Conservation (phyloP, 106 monocot species). For the Acorus calamus region DNA sequence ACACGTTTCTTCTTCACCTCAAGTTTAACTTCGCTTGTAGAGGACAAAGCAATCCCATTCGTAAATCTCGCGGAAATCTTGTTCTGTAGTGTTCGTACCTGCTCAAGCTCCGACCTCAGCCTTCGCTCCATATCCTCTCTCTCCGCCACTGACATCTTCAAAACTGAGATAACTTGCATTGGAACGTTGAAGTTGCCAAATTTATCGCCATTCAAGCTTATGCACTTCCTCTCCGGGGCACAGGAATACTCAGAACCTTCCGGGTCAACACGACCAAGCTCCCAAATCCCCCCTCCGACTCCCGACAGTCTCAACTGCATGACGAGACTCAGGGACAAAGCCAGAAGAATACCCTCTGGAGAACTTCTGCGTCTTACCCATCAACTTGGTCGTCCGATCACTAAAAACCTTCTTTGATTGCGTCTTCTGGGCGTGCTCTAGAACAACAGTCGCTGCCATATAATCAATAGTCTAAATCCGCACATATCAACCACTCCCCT, state of each 20-base stretch:
- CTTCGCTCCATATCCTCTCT: constrained; percentile 37
- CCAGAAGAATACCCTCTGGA: constrained; percentile 33
- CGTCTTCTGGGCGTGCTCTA: constrained; percentile 25
- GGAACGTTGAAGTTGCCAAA: constrained; percentile 42
- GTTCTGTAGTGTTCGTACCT: constrained; percentile 48
- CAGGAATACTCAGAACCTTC: constrained; percentile 33
- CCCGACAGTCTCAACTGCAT: constrained; percentile 69
- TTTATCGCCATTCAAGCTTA: constrained; percentile 38
- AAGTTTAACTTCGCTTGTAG: constrained; percentile 13
- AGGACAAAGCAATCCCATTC: constrained; percentile 26
- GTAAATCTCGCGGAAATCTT: constrained; percentile 15
- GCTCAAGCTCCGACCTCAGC: constrained; percentile 56
- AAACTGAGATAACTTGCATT: constrained; percentile 35
- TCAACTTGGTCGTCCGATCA: constrained; percentile 22
- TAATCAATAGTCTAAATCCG: too few relatives aligned
- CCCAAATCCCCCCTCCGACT: constrained; percentile 53
- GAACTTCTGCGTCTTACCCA: constrained; percentile 57
- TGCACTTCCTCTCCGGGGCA: constrained; percentile 62
- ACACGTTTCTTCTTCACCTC: constrained; percentile 17
- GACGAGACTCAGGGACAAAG: constrained; percentile 51
- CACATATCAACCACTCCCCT: too few relatives aligned
- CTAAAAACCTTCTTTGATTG: constrained; percentile 12
- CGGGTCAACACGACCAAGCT: constrained; percentile 47
- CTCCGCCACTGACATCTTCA: constrained; percentile 40
- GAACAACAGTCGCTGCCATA: constrained; percentile 39